Conservation (phyloP, 2,329 filamentous ascomycete genomes). For the Trichoderma simmonsii region DNA sequence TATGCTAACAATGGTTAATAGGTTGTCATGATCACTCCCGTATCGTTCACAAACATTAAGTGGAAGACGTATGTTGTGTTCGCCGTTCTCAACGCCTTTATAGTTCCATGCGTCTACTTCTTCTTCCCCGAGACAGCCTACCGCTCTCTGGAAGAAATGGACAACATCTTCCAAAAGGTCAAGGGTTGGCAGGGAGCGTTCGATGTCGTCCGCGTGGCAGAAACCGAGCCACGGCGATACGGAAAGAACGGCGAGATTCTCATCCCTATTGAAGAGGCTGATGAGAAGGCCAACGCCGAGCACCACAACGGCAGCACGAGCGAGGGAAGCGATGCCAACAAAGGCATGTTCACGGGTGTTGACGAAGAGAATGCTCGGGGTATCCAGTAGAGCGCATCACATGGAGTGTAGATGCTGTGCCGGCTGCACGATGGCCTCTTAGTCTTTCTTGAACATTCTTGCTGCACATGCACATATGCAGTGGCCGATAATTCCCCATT, state of each 20-base stretch:
- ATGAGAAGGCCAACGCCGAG: constrained; percentile 35
- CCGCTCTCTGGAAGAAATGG: constrained; percentile 64
- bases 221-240: constrained; percentile 52
- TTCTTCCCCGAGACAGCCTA: constrained; percentile 65
- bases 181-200: constrained; percentile 39
- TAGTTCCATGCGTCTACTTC: constrained; percentile 56
- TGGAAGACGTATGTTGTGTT: constrained; percentile 65
- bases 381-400: constrained; percentile 13
- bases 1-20: constrained; percentile 8
- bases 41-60: constrained; percentile 54
- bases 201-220: constrained; percentile 37
- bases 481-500: neutral
- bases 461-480: neutral
- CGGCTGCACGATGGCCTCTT: neutral
- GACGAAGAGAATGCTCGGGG: constrained; percentile 36
- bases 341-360: constrained; percentile 29
- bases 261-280: constrained; percentile 42
- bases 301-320: constrained; percentile 31
- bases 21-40: constrained; percentile 61
- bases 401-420: neutral
- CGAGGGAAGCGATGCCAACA: constrained; percentile 23
- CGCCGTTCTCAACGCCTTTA: constrained; percentile 61
- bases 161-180: constrained; percentile 59
- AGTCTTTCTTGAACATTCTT: neutral
- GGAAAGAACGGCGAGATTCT: constrained; percentile 59